phyloP scores from a whole-genome alignment of 257 asterid genomes.

The Rubia yunnanensis region DNA sequence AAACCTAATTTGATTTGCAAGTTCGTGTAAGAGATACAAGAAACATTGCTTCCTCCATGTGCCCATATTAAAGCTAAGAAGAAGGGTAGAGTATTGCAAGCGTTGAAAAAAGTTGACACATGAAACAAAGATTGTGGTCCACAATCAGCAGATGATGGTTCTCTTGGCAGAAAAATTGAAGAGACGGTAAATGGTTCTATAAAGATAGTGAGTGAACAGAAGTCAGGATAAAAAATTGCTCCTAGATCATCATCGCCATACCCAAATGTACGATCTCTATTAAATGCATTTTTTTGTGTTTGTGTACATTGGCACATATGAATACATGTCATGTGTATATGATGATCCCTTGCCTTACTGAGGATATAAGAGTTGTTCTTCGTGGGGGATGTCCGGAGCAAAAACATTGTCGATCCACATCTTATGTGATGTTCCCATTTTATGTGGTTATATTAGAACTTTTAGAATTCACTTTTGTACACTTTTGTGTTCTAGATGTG shows the following conservation, averaged over 20 bases:
- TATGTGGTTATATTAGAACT: no score
- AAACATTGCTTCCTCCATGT: slow-evolving; percentile 71
- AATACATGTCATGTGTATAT: background rate
- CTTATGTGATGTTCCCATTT: no score
- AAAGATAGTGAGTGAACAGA: slow-evolving; percentile 19
- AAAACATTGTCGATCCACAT: background rate
- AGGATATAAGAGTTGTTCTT: background rate
- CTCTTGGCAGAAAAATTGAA: slow-evolving; percentile 15
- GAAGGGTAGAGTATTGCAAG: slow-evolving; percentile 29
- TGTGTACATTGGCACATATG: background rate
- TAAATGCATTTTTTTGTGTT: slow-evolving; percentile 2
- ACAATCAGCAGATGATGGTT: background rate
- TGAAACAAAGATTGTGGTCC: slow-evolving; percentile 14
- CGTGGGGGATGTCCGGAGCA: background rate
- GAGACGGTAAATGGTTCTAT: slow-evolving; percentile 26
- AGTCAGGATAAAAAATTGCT: slow-evolving; percentile 21
- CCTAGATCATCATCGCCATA: slow-evolving; percentile 60
- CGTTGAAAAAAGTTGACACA: slow-evolving; percentile 25
- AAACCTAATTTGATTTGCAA: no score
- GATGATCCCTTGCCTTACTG: background rate
- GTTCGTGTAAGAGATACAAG: slow-evolving; percentile 74
- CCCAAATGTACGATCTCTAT: slow-evolving; percentile 50
- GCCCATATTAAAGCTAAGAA: slow-evolving; percentile 58
- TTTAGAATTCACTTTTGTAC: no score
- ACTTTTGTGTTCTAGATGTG: no score